phyloP scores from a whole-genome alignment of 202 grass and related monocot species.

The Elaeis oleifera region DNA sequence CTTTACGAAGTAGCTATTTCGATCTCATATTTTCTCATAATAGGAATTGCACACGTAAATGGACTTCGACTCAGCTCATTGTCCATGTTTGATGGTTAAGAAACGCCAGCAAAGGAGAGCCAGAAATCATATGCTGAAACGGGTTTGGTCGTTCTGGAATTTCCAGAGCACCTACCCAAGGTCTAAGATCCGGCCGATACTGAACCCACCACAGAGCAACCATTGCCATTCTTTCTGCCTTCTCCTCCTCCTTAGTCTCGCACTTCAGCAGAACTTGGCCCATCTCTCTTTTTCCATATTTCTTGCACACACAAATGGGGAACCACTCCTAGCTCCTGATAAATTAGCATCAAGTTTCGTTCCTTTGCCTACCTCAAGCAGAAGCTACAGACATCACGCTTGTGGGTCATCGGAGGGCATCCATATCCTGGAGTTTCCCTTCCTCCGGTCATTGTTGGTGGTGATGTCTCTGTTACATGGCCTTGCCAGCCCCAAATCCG shows the following conservation, averaged over 20 bases:
- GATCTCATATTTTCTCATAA: too few relatives aligned
- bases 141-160: neutral
- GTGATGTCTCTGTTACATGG: neutral
- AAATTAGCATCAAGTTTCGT: neutral
- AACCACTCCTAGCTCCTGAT: conserved; percentile 1
- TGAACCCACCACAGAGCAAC: conserved; percentile 3
- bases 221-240: neutral
- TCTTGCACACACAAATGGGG: neutral
- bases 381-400: conserved; percentile 3
- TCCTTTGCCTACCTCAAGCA: conserved; percentile 8
- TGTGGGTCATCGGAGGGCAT: neutral
- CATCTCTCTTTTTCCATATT: neutral
- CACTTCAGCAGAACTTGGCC: neutral
- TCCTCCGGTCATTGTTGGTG: neutral
- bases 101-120: too few relatives aligned
- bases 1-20: too few relatives aligned
- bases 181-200: neutral
- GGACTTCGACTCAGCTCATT: too few relatives aligned
- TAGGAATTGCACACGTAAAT: too few relatives aligned
- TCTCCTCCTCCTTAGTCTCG: neutral
- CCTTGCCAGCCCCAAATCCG: conserved; percentile 1
- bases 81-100: too few relatives aligned
- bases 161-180: neutral
- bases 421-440: conserved; percentile 11
- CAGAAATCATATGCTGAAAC: neutral